These are phyloP conservation scores for Torulaspora delbrueckii DNA, from an alignment of 805 yeast genomes.

Conservation along the genomic window DNA sequence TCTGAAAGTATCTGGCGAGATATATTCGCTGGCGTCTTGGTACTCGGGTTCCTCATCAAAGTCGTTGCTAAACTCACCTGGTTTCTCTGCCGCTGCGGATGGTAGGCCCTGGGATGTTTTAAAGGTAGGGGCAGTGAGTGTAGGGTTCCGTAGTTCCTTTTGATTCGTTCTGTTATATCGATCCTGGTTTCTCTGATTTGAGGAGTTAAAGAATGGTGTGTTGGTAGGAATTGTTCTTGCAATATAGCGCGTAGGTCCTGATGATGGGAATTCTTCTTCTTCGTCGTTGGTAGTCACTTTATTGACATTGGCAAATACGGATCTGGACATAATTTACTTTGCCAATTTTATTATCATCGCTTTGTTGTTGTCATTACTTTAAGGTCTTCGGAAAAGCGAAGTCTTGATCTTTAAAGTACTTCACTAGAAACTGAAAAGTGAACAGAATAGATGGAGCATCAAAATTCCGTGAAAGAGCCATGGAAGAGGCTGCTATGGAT, in stretches of 20 bases:
- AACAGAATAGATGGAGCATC: neutral
- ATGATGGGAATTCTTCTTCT: constrained; percentile 12
- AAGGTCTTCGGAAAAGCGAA: neutral
- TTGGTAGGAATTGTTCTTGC: constrained; percentile 12
- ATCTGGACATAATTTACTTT: neutral
- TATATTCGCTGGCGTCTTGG: constrained; percentile 1
- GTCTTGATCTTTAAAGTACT: neutral
- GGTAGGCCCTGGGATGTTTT: neutral
- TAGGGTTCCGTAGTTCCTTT: neutral
- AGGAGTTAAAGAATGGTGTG: constrained; percentile 7
- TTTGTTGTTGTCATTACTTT: neutral
- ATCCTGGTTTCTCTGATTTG: neutral
- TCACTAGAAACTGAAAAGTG: neutral
- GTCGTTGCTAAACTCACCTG: constrained; percentile 3
- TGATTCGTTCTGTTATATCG: neutral
- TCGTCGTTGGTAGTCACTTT: constrained; percentile 6
- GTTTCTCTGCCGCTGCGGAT: constrained; percentile 4
- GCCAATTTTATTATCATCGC: neutral
- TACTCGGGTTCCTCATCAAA: constrained; percentile 1
- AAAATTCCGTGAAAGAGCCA: constrained; percentile 30
- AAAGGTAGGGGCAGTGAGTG: neutral
- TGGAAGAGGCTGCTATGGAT: constrained; percentile 89
- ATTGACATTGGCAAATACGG: constrained; percentile 5
- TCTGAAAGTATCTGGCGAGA: neutral
- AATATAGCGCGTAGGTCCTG: constrained; percentile 4